Percentiles rank a stretch among this genome's conserved stretches.
Conservation (phyloP, 257 asterid genomes). For the Fraxinus pennsylvanica region DNA sequence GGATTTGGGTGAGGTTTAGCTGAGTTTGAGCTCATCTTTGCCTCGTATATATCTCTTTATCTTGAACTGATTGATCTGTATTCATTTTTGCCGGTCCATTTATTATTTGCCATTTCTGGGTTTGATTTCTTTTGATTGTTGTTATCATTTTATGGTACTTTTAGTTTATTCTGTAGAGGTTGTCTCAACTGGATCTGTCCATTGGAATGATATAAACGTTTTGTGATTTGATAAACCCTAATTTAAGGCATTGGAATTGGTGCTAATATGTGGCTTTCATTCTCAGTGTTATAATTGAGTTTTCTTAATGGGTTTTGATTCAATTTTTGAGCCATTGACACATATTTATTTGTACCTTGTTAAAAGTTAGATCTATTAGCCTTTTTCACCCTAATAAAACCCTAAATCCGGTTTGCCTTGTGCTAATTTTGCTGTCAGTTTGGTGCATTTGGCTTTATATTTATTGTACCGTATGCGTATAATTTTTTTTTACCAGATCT, state of each 20-base stretch:
- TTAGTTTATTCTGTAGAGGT: constrained; percentile 26
- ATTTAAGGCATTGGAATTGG: constrained; percentile 25
- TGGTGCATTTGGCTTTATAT: neutral
- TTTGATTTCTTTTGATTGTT: constrained; percentile 16
- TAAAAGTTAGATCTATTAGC: neutral
- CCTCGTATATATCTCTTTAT: neutral
- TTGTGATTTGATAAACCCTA: constrained; percentile 54
- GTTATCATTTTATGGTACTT: constrained; percentile 31
- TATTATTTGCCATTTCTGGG: constrained; percentile 30
- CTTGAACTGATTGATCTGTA: constrained; percentile 25
- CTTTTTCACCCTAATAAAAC: constrained; percentile 37
- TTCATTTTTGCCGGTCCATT: constrained; percentile 31
- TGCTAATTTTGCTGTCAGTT: constrained; percentile 19
- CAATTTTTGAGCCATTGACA: constrained; percentile 15
- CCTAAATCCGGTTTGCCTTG: constrained; percentile 43
- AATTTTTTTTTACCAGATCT: neutral
- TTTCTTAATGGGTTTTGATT: constrained; percentile 22
- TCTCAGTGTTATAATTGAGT: constrained; percentile 8
- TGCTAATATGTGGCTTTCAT: neutral
- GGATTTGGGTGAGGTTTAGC: constrained; percentile 29
- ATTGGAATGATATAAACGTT: constrained; percentile 16
- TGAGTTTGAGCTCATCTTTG: constrained; percentile 28
- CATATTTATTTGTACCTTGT: constrained; percentile 21
- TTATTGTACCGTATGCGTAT: constrained; percentile 22
- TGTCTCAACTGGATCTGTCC: constrained; percentile 14